These are phyloP conservation scores for Chlamydomonas incerta DNA, from an alignment of 139 green algal genomes.

Conservation along the genomic window DNA sequence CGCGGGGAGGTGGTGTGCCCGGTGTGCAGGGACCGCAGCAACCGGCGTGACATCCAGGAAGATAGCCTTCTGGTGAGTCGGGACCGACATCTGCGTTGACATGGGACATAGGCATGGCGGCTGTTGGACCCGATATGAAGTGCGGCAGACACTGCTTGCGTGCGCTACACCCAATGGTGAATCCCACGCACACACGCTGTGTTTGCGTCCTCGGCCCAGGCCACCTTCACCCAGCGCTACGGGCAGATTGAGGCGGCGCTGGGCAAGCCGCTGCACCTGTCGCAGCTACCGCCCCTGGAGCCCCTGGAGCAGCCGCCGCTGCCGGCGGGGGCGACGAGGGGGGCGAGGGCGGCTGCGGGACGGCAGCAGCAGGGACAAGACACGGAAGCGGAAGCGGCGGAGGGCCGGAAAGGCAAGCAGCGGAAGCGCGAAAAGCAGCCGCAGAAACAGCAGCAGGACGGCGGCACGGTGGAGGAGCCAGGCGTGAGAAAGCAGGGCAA, in stretches of 20 bases:
- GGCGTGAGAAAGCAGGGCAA: too few species aligned
- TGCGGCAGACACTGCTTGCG: too few species aligned
- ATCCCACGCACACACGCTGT: too few species aligned
- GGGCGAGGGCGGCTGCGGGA: neutral
- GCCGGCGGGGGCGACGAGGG: neutral
- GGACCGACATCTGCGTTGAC: too few species aligned
- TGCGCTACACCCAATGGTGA: too few species aligned
- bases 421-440: neutral
- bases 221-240: slow-evolving; percentile 42
- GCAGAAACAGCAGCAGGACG: neutral
- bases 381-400: neutral
- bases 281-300: neutral
- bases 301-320: neutral
- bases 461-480: too few species aligned
- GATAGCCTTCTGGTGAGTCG: slow-evolving; percentile 48
- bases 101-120: too few species aligned
- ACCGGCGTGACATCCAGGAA: slow-evolving; percentile 45
- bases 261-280: slow-evolving; percentile 9
- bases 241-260: slow-evolving; percentile 41
- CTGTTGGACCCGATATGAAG: too few species aligned
- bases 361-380: neutral
- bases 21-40: slow-evolving; percentile 42
- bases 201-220: too few species aligned
- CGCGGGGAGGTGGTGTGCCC: slow-evolving; percentile 39
- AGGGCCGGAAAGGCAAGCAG: neutral